phyloP scores from a whole-genome alignment of 2,329 filamentous ascomycete genomes.

The Ophiostoma piceae region DNA sequence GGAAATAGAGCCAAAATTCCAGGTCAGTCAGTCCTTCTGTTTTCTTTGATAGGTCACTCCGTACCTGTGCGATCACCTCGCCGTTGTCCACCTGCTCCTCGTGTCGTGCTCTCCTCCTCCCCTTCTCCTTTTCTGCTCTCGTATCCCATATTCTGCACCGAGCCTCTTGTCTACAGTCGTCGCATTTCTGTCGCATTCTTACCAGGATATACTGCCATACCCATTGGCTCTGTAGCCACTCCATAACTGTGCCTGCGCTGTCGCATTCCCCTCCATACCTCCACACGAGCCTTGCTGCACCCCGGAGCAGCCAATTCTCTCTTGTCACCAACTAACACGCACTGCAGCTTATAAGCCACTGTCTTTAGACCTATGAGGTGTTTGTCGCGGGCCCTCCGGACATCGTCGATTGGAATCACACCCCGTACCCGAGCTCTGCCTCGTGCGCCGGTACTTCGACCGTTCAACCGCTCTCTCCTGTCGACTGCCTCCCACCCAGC shows the following conservation, averaged over 20 bases:
- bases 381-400: neutral
- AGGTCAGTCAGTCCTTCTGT: constrained; percentile 8
- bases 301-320: neutral
- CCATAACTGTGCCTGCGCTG: neutral
- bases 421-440: neutral
- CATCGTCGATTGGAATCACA: neutral
- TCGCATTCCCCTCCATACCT: neutral
- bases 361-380: constrained; percentile 2
- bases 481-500: neutral
- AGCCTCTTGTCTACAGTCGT: neutral
- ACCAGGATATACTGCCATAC: neutral
- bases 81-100: neutral
- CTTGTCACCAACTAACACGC: neutral
- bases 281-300: neutral
- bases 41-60: neutral
- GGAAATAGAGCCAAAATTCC: neutral
- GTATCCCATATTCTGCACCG: neutral
- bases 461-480: neutral
- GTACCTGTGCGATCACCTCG: neutral
- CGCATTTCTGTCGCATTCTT: neutral
- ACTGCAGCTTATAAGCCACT: neutral
- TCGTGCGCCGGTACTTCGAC: neutral
- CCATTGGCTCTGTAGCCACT: neutral
- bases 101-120: neutral
- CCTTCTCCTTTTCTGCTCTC: neutral